Evolutionary conservation across 805 yeast species (phyloP).

Genomic region (Ogataea zsoltii): DNA sequence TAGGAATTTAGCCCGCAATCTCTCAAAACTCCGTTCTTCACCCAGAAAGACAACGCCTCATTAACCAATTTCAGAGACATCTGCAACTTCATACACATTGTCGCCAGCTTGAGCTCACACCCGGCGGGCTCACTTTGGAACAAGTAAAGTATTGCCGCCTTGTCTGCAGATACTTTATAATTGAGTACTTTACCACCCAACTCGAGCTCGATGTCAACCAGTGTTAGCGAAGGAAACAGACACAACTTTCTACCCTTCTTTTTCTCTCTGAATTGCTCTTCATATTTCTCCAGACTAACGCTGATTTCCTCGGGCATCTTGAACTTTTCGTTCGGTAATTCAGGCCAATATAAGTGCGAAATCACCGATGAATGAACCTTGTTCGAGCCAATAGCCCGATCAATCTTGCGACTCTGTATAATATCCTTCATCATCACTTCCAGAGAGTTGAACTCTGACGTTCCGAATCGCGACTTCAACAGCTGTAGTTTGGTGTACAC

Average conservation of each 20-base stretch:
- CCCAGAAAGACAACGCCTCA: slow-evolving; percentile 61
- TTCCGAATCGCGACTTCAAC: slow-evolving; percentile 66
- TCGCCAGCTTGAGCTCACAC: slow-evolving; percentile 30
- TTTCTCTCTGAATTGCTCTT: slow-evolving; percentile 38
- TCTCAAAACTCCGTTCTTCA: slow-evolving; percentile 51
- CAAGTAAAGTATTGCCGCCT: slow-evolving; percentile 55
- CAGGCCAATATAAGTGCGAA: slow-evolving; percentile 84
- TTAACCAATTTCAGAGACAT: slow-evolving; percentile 44
- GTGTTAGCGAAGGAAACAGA: slow-evolving; percentile 60
- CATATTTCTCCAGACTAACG: slow-evolving; percentile 43
- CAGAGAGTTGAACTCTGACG: slow-evolving; percentile 60
- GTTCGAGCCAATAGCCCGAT: slow-evolving; percentile 34
- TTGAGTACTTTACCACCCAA: slow-evolving; percentile 41
- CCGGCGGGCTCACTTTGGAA: slow-evolving; percentile 27
- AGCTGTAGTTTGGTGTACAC: slow-evolving; percentile 47
- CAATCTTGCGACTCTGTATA: slow-evolving; percentile 51
- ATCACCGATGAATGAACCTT: slow-evolving; percentile 59
- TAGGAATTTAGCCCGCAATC: slow-evolving; percentile 40
- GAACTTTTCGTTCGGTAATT: slow-evolving; percentile 44
- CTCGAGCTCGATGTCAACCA: slow-evolving; percentile 58
- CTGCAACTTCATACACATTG: slow-evolving; percentile 38
- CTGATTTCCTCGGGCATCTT: slow-evolving; percentile 49
- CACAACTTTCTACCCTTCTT: slow-evolving; percentile 61
- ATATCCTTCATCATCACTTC: slow-evolving; percentile 87
- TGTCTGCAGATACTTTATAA: slow-evolving; percentile 63